A percentile compares a stretch with the other conserved stretches of the same genome.
These are phyloP conservation scores for Hemerocallis citrina DNA, from an alignment of 106 monocot species.

Conservation along the genomic window DNA sequence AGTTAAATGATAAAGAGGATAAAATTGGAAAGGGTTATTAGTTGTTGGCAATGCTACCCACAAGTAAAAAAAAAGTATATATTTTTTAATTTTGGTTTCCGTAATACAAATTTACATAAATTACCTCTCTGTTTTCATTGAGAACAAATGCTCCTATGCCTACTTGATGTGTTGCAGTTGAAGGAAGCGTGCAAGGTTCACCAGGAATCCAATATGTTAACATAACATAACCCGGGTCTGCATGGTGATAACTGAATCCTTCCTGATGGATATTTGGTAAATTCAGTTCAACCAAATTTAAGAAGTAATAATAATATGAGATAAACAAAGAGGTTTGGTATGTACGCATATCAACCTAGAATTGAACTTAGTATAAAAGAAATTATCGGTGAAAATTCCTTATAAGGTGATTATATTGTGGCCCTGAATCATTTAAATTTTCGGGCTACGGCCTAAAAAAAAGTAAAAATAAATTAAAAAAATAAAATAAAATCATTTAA, in stretches of 20 bases:
- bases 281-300: neutral
- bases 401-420: neutral
- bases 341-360: neutral
- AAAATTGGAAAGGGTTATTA: neutral
- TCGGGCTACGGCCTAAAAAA: no score
- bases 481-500: neutral
- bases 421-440: neutral
- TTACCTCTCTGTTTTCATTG: slow-evolving; percentile 72
- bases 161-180: slow-evolving; percentile 68
- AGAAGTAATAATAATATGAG: neutral
- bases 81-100: neutral
- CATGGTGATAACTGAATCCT: slow-evolving; percentile 80
- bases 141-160: slow-evolving; percentile 82
- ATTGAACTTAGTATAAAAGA: neutral
- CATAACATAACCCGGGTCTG: slow-evolving; percentile 76
- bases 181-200: slow-evolving; percentile 65
- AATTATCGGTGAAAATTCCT: neutral
- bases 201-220: slow-evolving; percentile 74
- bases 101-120: neutral
- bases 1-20: neutral
- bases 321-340: neutral
- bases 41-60: no score
- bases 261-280: slow-evolving; percentile 27
- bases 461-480: no score
- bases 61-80: no score